phyloP scores from a whole-genome alignment of 768 basidiomycete species.

The Mycena capillaripes region DNA sequence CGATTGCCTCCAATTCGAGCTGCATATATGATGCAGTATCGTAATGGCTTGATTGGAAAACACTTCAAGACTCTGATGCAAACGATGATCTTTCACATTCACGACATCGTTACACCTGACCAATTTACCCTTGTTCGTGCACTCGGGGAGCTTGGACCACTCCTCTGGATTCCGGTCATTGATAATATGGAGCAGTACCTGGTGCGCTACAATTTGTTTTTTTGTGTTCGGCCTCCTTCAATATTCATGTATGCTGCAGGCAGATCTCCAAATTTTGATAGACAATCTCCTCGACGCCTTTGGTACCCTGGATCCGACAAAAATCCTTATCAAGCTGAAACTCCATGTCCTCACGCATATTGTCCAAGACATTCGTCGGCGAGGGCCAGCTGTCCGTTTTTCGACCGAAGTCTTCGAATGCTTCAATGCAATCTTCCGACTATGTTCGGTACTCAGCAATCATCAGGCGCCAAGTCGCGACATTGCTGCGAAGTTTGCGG shows the following conservation, averaged over 20 bases:
- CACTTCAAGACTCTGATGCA: conserved; percentile 54
- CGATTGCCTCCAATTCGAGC: too few relatives aligned
- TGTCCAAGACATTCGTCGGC: conserved; percentile 48
- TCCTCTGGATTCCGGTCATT: conserved; percentile 51
- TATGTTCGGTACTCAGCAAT: too few relatives aligned
- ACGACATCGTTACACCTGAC: too few relatives aligned
- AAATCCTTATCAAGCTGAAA: conserved; percentile 52
- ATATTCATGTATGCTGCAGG: too few relatives aligned
- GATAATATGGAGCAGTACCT: conserved; percentile 46
- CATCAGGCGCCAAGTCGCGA: conserved; percentile 60
- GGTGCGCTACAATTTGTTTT: conserved; percentile 22
- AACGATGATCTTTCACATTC: conserved; percentile 45
- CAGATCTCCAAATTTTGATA: conserved; percentile 48
- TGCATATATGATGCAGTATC: too few relatives aligned
- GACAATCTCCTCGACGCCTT: conserved; percentile 55
- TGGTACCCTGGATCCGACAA: conserved; percentile 49
- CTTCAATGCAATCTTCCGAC: too few relatives aligned
- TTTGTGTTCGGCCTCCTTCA: too few relatives aligned
- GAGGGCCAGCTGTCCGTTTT: conserved; percentile 51
- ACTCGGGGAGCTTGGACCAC: conserved; percentile 42
- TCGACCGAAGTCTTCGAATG: too few relatives aligned
- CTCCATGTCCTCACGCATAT: conserved; percentile 52
- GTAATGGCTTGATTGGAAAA: conserved; percentile 49
- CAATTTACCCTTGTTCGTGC: conserved; percentile 43
- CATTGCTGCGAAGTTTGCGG: conserved; percentile 50